Percentiles rank a stretch among this genome's conserved stretches.
These are phyloP conservation scores for Musa balbisiana DNA, from an alignment of 202 grass and related monocot species.

Conservation along the genomic window DNA sequence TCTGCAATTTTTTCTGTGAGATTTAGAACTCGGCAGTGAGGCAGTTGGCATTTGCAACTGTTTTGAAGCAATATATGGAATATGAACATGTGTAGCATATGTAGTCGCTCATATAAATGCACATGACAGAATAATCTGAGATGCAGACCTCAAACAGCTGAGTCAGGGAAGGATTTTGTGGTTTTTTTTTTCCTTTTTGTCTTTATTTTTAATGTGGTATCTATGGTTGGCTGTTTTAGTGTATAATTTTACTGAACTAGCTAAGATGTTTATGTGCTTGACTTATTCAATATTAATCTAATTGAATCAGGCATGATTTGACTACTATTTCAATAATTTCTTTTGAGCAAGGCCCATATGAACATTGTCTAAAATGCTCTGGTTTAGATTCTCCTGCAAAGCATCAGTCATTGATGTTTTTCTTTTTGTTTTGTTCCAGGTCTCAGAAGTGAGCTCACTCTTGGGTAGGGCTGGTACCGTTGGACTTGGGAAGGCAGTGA, in stretches of 20 bases:
- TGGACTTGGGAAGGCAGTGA: conserved; percentile 69
- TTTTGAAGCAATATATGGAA: too few species aligned
- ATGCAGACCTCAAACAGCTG: background rate
- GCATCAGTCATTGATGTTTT: conserved; percentile 7
- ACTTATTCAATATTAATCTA: background rate
- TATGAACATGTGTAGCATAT: background rate
- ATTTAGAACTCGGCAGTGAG: too few species aligned
- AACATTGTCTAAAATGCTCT: background rate
- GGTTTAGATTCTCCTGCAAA: background rate
- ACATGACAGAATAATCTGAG: background rate
- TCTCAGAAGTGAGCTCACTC: conserved; percentile 36
- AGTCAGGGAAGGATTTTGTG: background rate
- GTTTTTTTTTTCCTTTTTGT: background rate
- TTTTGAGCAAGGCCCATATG: background rate
- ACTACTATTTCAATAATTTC: too few species aligned
- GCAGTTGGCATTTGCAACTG: too few species aligned
- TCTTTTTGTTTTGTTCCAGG: conserved; percentile 27
- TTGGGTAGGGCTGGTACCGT: conserved; percentile 66
- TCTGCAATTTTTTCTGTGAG: too few species aligned
- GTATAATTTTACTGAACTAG: background rate
- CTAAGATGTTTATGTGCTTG: background rate
- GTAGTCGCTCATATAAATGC: background rate
- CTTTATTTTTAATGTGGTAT: background rate
- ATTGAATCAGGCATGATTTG: background rate
- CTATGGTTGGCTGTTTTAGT: background rate